These are phyloP conservation scores for Geranium incanum DNA, from an alignment of 441 rosid genomes.

Conservation along the genomic window DNA sequence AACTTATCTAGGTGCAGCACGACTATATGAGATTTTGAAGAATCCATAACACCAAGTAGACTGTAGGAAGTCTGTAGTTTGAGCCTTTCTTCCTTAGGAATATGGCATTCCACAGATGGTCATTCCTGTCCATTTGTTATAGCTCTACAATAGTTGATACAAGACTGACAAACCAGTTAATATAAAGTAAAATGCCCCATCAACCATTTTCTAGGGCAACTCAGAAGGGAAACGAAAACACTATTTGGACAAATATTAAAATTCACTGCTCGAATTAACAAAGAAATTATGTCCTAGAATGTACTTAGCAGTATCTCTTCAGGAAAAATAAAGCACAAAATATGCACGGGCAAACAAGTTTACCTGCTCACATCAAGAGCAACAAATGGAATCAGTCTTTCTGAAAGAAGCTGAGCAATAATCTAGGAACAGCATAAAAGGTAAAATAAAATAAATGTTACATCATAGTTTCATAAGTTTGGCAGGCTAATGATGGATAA, in stretches of 20 bases:
- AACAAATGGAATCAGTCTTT: conserved; percentile 91
- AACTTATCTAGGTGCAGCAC: too few species aligned
- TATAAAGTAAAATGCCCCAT: not conserved
- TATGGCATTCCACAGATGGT: not conserved
- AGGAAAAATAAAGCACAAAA: conserved; percentile 8
- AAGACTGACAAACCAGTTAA: not conserved
- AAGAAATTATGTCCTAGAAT: not conserved
- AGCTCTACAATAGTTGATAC: not conserved
- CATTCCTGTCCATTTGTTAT: not conserved
- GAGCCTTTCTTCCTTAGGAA: too few species aligned
- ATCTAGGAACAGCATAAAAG: conserved; percentile 41
- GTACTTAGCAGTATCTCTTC: not conserved
- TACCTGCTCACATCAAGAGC: conserved; percentile 97
- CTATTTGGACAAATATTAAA: not conserved
- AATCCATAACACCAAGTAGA: too few species aligned
- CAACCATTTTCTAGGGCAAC: not conserved
- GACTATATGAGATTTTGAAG: too few species aligned
- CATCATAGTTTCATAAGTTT: too few species aligned
- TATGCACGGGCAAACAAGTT: conserved; percentile 10
- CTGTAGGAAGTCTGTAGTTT: not conserved
- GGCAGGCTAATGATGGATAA: conserved; percentile 7
- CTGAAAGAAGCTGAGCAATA: conserved; percentile 97
- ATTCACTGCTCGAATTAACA: not conserved
- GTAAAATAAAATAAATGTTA: not conserved
- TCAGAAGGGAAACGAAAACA: not conserved